These are phyloP conservation scores for Fusarium veterinarium DNA, from an alignment of 2,329 filamentous ascomycete species.

Conservation along the genomic window DNA sequence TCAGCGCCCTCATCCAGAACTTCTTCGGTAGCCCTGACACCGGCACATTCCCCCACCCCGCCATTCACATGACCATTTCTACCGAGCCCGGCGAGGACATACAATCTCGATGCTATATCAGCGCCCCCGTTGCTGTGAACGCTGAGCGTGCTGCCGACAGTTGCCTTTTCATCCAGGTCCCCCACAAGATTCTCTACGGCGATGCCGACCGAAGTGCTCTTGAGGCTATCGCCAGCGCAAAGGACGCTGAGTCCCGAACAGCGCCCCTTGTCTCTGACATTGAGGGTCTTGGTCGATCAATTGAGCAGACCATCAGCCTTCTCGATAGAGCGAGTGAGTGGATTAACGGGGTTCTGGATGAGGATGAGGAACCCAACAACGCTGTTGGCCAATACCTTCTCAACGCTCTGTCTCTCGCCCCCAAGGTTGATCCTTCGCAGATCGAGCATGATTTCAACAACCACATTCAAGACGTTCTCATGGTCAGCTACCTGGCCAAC, in stretches of 20 bases:
- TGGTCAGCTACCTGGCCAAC: conserved; percentile 98
- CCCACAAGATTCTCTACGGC: conserved; percentile 91
- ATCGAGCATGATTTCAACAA: conserved; percentile 99
- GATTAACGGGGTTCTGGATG: conserved; percentile 92
- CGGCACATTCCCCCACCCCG: conserved; percentile 96
- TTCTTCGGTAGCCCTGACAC: conserved; percentile 98
- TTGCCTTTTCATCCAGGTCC: conserved; percentile 97
- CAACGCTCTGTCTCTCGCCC: conserved; percentile 90
- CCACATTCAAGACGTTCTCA: conserved; percentile 98
- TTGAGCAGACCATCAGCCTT: conserved; percentile 89
- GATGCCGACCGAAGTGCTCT: conserved; percentile 76
- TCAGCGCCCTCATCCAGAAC: conserved; percentile 97
- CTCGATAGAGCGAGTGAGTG: conserved; percentile 92
- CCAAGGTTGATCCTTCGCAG: conserved; percentile 90
- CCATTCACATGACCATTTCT: conserved; percentile 94
- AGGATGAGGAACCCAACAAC: conserved; percentile 89
- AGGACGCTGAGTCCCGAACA: conserved; percentile 79
- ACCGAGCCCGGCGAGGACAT: conserved; percentile 90
- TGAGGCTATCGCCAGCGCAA: conserved; percentile 85
- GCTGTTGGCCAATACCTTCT: conserved; percentile 95
- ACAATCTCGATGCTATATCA: conserved; percentile 93
- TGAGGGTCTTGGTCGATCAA: conserved; percentile 84
- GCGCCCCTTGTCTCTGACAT: conserved; percentile 86
- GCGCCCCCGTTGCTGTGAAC: conserved; percentile 92
- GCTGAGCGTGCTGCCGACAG: conserved; percentile 95